Conservation (phyloP, 2,329 filamentous ascomycete genomes). For the Alternaria gaisen region DNA sequence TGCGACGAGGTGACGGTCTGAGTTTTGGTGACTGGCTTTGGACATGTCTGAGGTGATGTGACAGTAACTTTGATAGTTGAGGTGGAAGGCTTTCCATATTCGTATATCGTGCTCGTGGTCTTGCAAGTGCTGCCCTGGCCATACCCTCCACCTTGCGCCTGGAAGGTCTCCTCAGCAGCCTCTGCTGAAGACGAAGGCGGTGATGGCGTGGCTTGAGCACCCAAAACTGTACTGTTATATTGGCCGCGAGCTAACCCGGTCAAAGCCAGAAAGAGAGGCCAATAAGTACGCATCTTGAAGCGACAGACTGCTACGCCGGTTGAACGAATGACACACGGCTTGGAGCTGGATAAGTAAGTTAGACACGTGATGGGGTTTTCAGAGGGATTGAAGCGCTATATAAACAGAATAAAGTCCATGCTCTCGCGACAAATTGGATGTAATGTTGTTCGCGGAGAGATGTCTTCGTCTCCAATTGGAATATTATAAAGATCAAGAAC, state of each 20-base stretch:
- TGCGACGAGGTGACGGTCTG: neutral
- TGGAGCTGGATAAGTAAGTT: constrained; percentile 31
- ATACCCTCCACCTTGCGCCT: constrained; percentile 5
- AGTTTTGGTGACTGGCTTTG: neutral
- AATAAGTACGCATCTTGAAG: constrained; percentile 44
- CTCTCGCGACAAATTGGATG: neutral
- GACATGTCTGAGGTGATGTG: constrained; percentile 16
- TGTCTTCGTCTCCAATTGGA: neutral
- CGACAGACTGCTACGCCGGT: constrained; percentile 38
- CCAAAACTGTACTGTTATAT: constrained; percentile 26
- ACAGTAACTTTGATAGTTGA: constrained; percentile 20
- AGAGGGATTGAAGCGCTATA: neutral
- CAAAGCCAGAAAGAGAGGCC: constrained; percentile 36
- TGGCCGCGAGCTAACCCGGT: constrained; percentile 23
- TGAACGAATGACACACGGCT: constrained; percentile 38
- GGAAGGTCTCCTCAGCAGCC: neutral
- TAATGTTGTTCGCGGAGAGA: constrained; percentile 5
- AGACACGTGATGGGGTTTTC: constrained; percentile 28
- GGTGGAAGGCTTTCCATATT: constrained; percentile 14
- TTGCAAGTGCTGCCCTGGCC: constrained; percentile 7
- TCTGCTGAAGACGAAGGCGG: neutral
- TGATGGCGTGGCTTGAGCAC: constrained; percentile 5
- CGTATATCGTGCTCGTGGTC: constrained; percentile 10
- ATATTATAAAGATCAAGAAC: neutral
- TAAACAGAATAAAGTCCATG: neutral